A percentile compares a stretch with the other conserved stretches of the same genome.
These are phyloP conservation scores for Cupressus sempervirens DNA, from an alignment of 75 land plant species.

Conservation along the genomic window DNA sequence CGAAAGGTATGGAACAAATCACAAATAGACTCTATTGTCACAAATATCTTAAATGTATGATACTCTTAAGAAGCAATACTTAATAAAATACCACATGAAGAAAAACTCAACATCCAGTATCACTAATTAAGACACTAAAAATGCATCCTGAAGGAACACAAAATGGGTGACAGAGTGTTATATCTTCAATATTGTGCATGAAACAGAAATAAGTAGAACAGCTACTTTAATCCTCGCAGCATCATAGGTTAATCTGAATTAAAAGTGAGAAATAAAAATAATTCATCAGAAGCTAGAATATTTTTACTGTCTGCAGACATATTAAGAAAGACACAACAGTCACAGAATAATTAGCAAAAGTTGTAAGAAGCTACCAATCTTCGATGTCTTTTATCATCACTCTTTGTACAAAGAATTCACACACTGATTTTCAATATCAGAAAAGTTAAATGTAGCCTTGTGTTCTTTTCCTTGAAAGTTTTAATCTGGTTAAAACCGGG, in stretches of 20 bases:
- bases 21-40: no score
- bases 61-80: not conserved
- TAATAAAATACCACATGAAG: not conserved
- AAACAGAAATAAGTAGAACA: not conserved
- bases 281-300: not conserved
- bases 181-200: no score
- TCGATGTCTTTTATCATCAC: not conserved
- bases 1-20: constrained; percentile 10
- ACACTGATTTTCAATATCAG: not conserved
- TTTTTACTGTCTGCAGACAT: not conserved
- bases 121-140: not conserved
- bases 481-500: no score
- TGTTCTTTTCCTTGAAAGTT: not conserved
- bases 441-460: not conserved
- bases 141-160: not conserved
- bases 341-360: not conserved
- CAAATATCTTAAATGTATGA: not conserved
- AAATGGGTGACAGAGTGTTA: not conserved
- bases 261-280: not conserved
- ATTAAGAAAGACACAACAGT: not conserved
- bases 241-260: not conserved
- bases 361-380: not conserved
- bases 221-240: not conserved
- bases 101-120: not conserved
- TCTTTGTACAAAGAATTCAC: not conserved